Evolutionary conservation across 139 green algal species (phyloP), one percentile per base, ranked within the genome.

Genomic region (Helicosporidium sp.): DNA sequence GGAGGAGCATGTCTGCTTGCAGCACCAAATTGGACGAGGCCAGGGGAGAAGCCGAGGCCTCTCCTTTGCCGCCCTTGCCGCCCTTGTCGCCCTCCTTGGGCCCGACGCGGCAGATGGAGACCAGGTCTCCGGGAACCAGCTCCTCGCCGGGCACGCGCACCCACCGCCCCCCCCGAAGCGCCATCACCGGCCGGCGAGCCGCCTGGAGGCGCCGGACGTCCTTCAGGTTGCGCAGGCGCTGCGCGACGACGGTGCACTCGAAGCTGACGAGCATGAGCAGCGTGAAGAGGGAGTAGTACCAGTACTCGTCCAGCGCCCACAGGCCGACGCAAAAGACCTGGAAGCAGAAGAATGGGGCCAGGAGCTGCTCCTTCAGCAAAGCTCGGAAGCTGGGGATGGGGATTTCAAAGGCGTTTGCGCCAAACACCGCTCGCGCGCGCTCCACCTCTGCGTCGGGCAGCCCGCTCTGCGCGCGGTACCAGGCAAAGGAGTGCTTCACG

Each of bases 281-380:
- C 17, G 88, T 97, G 70, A 97, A 95, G n/a, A 93, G 49, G 4
- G 84, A 94, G 75, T 96, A 97, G 68, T 94, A 82, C 71, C 75
- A 84, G 71, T 91, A 93, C 40, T 92, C 79, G 48, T 96, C 87
- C 23, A 95, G 57, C 36, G 73, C 80, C 87, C 87, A 96, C 28
- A 96, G 76, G 27, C 56, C 60, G 1, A 96, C 84, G 52, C 87
- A 96, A 48, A 95, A 94, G 7, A 91, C 74, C 69, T 94, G 85
- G 62, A 88, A 97, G 43, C 84, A 72, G 52, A 97, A 97, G 72
- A 97, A 97, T 2, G 88, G 88, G 36, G 84, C 89, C 43, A 92
- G 43, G 51, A 96, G 74, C 66, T 97, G 88, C 50, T 95, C 79
- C 61, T 72, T 67, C 7, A 94, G 68, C 41, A 94, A 60, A 10